A percentile compares a stretch with the other conserved stretches of the same genome.
These are phyloP conservation scores for Grosmannia serpens DNA, from an alignment of 2,329 filamentous ascomycete species.

Conservation along the genomic window DNA sequence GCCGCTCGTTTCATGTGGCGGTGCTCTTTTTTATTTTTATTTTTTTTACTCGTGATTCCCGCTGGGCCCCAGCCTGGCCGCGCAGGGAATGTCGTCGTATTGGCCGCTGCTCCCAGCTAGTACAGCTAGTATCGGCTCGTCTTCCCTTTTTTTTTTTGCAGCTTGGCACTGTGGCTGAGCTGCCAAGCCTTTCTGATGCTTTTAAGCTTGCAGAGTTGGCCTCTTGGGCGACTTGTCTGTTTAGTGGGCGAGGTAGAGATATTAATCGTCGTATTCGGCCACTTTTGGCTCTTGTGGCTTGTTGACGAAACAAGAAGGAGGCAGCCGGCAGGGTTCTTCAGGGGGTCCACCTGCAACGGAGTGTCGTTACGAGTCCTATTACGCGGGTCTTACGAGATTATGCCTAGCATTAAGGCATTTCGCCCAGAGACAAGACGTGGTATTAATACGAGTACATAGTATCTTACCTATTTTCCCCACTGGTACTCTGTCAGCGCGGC, in stretches of 20 bases:
- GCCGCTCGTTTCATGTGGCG: not conserved
- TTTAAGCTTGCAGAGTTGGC: no score
- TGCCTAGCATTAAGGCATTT: not conserved
- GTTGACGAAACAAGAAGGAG: not conserved
- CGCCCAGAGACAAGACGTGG: no score
- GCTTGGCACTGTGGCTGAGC: not conserved
- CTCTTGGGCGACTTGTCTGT: no score
- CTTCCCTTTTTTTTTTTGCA: not conserved
- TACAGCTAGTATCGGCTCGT: no score
- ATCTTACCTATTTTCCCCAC: no score
- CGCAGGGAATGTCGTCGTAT: not conserved
- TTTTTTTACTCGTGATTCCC: no score
- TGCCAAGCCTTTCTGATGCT: not conserved
- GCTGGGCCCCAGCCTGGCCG: no score
- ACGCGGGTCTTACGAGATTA: not conserved
- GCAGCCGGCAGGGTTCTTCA: not conserved
- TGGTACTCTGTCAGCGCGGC: not conserved
- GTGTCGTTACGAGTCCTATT: not conserved
- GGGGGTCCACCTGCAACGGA: not conserved
- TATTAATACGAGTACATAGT: no score
- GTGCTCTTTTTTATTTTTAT: no score
- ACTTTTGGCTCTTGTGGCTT: not conserved
- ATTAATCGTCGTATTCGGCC: no score
- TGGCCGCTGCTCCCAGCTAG: no score
- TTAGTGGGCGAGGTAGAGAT: no score